Percentiles rank a stretch among this genome's conserved stretches.
phyloP scores from a whole-genome alignment of 208 protist species.

The Acanthamoeba castellanii region DNA sequence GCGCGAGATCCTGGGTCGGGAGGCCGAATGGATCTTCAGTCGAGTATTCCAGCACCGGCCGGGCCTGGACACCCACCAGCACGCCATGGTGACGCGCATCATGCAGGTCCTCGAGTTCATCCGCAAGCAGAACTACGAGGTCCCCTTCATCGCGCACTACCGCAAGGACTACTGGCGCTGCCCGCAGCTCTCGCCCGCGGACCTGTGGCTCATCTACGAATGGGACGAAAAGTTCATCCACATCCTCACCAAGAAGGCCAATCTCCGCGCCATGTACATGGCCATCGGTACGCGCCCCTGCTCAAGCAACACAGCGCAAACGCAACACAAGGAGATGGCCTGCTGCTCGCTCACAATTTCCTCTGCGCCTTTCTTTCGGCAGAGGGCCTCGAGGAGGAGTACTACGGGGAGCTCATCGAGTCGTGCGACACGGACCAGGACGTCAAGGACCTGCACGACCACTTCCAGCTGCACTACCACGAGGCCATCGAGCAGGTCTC shows the following conservation, averaged over 20 bases:
- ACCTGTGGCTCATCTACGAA: conserved; percentile 54
- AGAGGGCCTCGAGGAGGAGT: conserved; percentile 10
- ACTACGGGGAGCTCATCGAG: conserved; percentile 44
- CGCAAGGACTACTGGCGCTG: conserved; percentile 41
- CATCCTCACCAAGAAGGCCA: conserved; percentile 27
- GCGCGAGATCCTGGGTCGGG: neutral
- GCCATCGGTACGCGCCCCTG: neutral
- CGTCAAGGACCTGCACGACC: conserved; percentile 60
- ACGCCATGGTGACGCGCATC: neutral
- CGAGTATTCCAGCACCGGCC: neutral
- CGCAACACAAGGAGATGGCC: too few relatives aligned
- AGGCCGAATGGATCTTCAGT: conserved; percentile 67
- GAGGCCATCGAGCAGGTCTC: neutral
- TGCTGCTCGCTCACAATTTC: neutral
- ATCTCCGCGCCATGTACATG: conserved; percentile 51
- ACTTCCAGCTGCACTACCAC: conserved; percentile 58
- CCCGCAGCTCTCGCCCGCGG: neutral
- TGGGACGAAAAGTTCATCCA: conserved; percentile 71
- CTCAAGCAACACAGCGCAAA: neutral
- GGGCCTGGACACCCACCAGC: conserved; percentile 19
- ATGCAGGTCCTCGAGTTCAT: conserved; percentile 43
- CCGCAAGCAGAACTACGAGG: neutral
- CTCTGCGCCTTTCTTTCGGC: neutral
- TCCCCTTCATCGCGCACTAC: conserved; percentile 40
- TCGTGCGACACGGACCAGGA: conserved; percentile 37